phyloP scores from a whole-genome alignment of 2,329 filamentous ascomycete species.

The Gliomastix tumulicola region DNA sequence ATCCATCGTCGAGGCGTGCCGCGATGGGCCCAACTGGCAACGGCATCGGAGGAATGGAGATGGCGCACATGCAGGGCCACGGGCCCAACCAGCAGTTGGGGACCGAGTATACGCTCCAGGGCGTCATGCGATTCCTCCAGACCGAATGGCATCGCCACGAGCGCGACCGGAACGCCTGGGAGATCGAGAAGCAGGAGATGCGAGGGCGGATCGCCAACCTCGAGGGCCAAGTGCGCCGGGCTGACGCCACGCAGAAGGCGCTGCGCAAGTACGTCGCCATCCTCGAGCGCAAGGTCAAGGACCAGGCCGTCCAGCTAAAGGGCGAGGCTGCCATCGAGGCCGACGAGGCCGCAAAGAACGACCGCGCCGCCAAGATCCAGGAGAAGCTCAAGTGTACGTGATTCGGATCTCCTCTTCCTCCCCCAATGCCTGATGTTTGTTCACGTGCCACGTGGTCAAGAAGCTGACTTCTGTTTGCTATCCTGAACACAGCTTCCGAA shows the following conservation, averaged over 20 bases:
- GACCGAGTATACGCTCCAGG: slow-evolving; percentile 57
- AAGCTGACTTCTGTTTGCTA: too few relatives aligned
- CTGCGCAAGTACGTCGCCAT: slow-evolving; percentile 86
- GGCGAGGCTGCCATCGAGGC: slow-evolving; percentile 28
- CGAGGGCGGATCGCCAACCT: slow-evolving; percentile 92
- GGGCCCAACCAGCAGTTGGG: slow-evolving; percentile 46
- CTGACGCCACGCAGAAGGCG: slow-evolving; percentile 82
- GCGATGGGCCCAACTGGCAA: slow-evolving; percentile 36
- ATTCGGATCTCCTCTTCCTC: too few relatives aligned
- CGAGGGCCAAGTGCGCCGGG: slow-evolving; percentile 81
- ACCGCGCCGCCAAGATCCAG: slow-evolving; percentile 45
- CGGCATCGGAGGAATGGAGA: slow-evolving; percentile 38
- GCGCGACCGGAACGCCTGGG: slow-evolving; percentile 95
- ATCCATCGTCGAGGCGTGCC: slow-evolving; percentile 4
- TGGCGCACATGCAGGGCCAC: slow-evolving; percentile 36
- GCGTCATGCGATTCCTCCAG: slow-evolving; percentile 98
- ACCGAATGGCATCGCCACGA: slow-evolving; percentile 99
- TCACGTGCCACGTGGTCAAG: too few relatives aligned
- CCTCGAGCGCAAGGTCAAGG: slow-evolving; percentile 80
- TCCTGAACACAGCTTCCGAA: too few relatives aligned
- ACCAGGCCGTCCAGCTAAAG: slow-evolving; percentile 68
- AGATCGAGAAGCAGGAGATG: slow-evolving; percentile 99
- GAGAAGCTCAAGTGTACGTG: slow-evolving; percentile 47
- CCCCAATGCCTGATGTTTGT: too few relatives aligned
- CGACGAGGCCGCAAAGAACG: slow-evolving; percentile 39